Conservation (phyloP, 331 rosid genomes). For the Acacia concinna region DNA sequence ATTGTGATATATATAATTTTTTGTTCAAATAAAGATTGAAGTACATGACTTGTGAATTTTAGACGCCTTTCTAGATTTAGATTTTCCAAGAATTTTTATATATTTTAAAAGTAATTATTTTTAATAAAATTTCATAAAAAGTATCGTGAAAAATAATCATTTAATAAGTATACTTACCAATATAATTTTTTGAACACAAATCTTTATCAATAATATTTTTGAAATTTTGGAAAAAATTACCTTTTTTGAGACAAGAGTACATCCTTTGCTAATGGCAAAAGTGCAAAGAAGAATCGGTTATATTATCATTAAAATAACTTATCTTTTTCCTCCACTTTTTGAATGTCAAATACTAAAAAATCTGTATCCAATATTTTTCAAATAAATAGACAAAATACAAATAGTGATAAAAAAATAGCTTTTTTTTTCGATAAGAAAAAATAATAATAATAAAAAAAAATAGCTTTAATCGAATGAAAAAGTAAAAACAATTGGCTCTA, state of each 20-base stretch:
- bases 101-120: not conserved
- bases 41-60: not conserved
- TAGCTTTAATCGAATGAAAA: not conserved
- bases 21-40: not conserved
- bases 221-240: too few relatives aligned
- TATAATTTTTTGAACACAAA: not conserved
- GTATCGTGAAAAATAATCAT: not conserved
- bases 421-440: too few relatives aligned
- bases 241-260: not conserved
- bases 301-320: not conserved
- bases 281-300: not conserved
- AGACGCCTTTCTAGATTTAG: not conserved
- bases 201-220: not conserved
- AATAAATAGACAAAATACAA: not conserved
- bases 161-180: not conserved
- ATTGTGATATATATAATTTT: too few relatives aligned
- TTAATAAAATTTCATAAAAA: not conserved
- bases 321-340: not conserved
- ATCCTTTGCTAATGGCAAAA: not conserved
- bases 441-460: too few relatives aligned
- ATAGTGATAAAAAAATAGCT: not conserved
- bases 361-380: not conserved
- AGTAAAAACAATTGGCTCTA: not conserved
- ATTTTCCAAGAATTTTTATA: not conserved
- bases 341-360: not conserved